Conservation (phyloP, 257 asterid genomes). For the Coffea canephora region DNA sequence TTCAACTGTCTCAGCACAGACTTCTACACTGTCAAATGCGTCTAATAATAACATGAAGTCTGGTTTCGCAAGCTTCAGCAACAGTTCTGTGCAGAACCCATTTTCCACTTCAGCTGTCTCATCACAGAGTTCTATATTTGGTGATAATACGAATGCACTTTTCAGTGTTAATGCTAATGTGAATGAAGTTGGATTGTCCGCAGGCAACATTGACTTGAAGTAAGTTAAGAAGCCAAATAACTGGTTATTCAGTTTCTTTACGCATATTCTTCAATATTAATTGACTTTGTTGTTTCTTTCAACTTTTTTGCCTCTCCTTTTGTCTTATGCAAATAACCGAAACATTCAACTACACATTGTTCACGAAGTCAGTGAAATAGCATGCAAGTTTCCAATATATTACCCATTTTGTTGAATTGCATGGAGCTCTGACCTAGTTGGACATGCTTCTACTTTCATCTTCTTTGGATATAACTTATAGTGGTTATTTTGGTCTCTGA, state of each 20-base stretch:
- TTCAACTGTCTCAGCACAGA: conserved; percentile 35
- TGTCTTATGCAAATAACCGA: neutral
- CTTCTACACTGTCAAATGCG: conserved; percentile 27
- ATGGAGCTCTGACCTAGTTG: neutral
- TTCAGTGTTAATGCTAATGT: conserved; percentile 9
- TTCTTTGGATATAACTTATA: neutral
- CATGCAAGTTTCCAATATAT: neutral
- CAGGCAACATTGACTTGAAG: conserved; percentile 31
- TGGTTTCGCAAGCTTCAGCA: conserved; percentile 37
- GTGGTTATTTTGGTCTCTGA: neutral
- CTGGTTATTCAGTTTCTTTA: neutral
- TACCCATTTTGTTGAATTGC: neutral
- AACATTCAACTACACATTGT: neutral
- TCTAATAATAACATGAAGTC: conserved; percentile 4
- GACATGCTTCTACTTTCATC: neutral
- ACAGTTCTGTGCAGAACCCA: conserved; percentile 16
- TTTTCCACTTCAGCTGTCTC: too few species aligned
- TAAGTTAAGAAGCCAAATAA: conserved; percentile 34
- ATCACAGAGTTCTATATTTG: too few species aligned
- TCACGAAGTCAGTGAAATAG: neutral
- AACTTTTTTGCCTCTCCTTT: neutral
- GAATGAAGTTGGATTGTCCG: conserved; percentile 20
- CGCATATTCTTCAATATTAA: neutral
- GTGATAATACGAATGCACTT: too few species aligned
- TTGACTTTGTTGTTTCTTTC: neutral